Percentiles rank a stretch among this genome's conserved stretches.
These are phyloP conservation scores for Hypomontagnella submonticulosa DNA, from an alignment of 495 filamentous ascomycete genomes.

Conservation along the genomic window DNA sequence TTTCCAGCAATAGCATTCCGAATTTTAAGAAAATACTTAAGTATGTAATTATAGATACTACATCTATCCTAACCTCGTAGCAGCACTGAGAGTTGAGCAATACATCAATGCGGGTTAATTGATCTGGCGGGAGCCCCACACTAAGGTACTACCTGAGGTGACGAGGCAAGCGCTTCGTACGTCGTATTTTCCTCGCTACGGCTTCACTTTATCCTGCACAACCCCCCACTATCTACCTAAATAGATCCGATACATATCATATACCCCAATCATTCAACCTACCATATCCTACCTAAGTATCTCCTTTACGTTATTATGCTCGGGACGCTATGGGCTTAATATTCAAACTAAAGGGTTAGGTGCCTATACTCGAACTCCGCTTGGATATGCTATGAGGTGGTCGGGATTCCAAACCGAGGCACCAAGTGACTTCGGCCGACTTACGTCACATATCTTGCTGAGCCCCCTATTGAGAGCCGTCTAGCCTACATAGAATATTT, in stretches of 20 bases:
- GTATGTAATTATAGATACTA: no score
- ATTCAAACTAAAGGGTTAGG: no score
- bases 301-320: not conserved
- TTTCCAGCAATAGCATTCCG: no score
- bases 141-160: not conserved
- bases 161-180: slow-evolving; percentile 1
- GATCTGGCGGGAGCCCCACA: not conserved
- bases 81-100: no score
- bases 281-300: not conserved
- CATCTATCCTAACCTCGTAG: no score
- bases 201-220: slow-evolving; percentile 10
- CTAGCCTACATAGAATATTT: not conserved
- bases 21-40: no score
- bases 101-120: no score
- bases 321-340: no score
- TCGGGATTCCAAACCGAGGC: not conserved
- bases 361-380: not conserved
- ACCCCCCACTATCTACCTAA: not conserved
- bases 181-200: not conserved
- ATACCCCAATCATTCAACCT: not conserved
- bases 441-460: slow-evolving; percentile 32
- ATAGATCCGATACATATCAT: no score
- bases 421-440: slow-evolving; percentile 3
- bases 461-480: slow-evolving; percentile 13
- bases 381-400: slow-evolving; percentile 6